phyloP scores from a whole-genome alignment of 495 filamentous ascomycete genomes.

The Xylaria longipes region DNA sequence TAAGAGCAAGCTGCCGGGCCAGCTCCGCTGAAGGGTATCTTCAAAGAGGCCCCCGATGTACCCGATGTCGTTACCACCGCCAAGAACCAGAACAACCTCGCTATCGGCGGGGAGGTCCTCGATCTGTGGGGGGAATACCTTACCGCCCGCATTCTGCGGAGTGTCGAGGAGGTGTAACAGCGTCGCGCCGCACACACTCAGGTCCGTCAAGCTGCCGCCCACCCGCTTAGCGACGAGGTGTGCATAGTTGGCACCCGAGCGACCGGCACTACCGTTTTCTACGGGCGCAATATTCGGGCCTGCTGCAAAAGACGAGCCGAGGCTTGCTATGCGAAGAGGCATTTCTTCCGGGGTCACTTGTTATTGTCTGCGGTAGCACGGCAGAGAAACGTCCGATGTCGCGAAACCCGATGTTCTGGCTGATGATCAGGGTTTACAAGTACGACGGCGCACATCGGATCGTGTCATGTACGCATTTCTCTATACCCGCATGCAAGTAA shows the following conservation, averaged over 20 bases:
- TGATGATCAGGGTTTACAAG: slow-evolving; percentile 10
- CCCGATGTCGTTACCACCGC: slow-evolving; percentile 54
- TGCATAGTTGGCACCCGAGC: slow-evolving; percentile 52
- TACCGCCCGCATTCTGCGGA: slow-evolving; percentile 39
- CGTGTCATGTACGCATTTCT: slow-evolving; percentile 16
- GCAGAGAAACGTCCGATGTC: slow-evolving; percentile 21
- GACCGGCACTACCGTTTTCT: slow-evolving; percentile 40
- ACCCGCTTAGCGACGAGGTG: slow-evolving; percentile 46
- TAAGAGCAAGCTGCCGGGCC: slow-evolving; percentile 28
- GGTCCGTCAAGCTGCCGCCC: slow-evolving; percentile 44
- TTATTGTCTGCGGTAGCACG: slow-evolving; percentile 12
- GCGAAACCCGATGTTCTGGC: slow-evolving; percentile 16
- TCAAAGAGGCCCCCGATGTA: slow-evolving; percentile 51
- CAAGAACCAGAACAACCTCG: slow-evolving; percentile 50
- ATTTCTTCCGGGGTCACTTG: not conserved
- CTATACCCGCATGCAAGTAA: not conserved
- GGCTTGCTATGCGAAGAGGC: slow-evolving; percentile 42
- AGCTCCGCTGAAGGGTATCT: slow-evolving; percentile 36
- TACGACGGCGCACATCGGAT: slow-evolving; percentile 5
- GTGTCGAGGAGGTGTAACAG: slow-evolving; percentile 49
- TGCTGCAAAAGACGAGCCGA: slow-evolving; percentile 55
- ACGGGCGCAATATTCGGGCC: slow-evolving; percentile 52
- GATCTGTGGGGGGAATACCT: slow-evolving; percentile 48
- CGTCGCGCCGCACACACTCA: slow-evolving; percentile 51
- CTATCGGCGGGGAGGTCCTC: slow-evolving; percentile 42